Conservation (phyloP, 2,329 filamentous ascomycete species). For the Acephala macrosclerotiorum region DNA sequence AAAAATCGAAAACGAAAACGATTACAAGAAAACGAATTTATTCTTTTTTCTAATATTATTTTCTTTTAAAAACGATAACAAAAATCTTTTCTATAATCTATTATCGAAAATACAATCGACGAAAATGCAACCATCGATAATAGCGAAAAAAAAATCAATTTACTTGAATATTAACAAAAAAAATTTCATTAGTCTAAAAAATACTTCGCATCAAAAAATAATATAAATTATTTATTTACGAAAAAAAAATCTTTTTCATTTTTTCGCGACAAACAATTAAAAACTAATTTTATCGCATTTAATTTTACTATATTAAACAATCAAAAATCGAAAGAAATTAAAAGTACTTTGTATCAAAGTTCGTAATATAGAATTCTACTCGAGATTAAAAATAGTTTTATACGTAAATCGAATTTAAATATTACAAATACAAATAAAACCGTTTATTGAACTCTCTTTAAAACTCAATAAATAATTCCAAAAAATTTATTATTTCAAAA, state of each 20-base stretch:
- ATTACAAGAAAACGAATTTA: background rate
- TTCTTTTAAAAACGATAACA: constrained; percentile 19
- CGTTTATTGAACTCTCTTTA: constrained; percentile 33
- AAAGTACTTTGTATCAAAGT: constrained; percentile 48
- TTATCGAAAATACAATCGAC: constrained; percentile 25
- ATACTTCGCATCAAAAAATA: constrained; percentile 34
- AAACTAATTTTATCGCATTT: constrained; percentile 26
- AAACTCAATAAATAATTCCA: no score
- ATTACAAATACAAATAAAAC: constrained; percentile 45
- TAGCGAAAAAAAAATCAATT: constrained; percentile 33
- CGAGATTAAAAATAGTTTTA: constrained; percentile 50
- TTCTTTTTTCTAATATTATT: constrained; percentile 9
- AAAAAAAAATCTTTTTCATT: constrained; percentile 42
- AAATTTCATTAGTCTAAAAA: constrained; percentile 39
- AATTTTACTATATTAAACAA: constrained; percentile 47
- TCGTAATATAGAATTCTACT: constrained; percentile 48
- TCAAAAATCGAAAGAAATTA: constrained; percentile 49
- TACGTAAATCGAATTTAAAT: constrained; percentile 45
- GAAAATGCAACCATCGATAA: constrained; percentile 21
- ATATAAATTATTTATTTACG: constrained; percentile 40
- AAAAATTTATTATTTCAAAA: no score
- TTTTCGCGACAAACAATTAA: constrained; percentile 41
- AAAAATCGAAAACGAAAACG: constrained; percentile 4
- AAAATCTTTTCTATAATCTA: constrained; percentile 22
- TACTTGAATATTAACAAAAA: constrained; percentile 39